phyloP scores from a whole-genome alignment of 768 basidiomycete species.

The Exsudoporus frostii region DNA sequence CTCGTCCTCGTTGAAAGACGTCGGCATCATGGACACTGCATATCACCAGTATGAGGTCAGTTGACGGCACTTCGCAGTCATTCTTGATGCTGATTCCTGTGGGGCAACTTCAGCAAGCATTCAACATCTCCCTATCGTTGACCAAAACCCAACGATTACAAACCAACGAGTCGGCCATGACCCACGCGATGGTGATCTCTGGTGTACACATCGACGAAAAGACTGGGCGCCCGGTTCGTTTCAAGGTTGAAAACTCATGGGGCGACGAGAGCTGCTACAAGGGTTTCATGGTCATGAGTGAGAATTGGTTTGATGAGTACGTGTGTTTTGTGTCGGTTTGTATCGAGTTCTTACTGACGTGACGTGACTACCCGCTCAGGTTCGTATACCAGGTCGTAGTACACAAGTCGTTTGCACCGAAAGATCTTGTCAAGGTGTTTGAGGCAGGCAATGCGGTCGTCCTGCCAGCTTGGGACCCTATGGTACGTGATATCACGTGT shows the following conservation, averaged over 20 bases:
- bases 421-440: slow-evolving; percentile 76
- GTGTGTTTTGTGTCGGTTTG: slow-evolving; percentile 27
- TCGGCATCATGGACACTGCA: slow-evolving; percentile 84
- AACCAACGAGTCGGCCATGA: slow-evolving; percentile 86
- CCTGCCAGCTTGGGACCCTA: slow-evolving; percentile 81
- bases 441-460: slow-evolving; percentile 64
- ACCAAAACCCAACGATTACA: slow-evolving; percentile 84
- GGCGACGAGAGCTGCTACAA: slow-evolving; percentile 72
- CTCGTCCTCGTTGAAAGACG: slow-evolving; percentile 49
- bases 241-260: slow-evolving; percentile 98
- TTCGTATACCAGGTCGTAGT: slow-evolving; percentile 94
- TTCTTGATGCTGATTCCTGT: slow-evolving; percentile 3
- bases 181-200: slow-evolving; percentile 86
- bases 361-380: slow-evolving; percentile 34
- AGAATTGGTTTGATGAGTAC: slow-evolving; percentile 88
- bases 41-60: slow-evolving; percentile 78
- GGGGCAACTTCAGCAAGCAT: slow-evolving; percentile 55
- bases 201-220: slow-evolving; percentile 80
- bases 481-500: slow-evolving; percentile 18
- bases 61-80: neutral
- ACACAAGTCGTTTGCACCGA: slow-evolving; percentile 74
- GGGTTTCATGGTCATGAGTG: slow-evolving; percentile 91
- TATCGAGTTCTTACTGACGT: neutral
- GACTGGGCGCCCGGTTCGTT: slow-evolving; percentile 74
- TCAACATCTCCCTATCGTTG: slow-evolving; percentile 75